These are phyloP conservation scores for Xylaria castorea DNA, from an alignment of 495 filamentous ascomycete genomes.

Conservation along the genomic window DNA sequence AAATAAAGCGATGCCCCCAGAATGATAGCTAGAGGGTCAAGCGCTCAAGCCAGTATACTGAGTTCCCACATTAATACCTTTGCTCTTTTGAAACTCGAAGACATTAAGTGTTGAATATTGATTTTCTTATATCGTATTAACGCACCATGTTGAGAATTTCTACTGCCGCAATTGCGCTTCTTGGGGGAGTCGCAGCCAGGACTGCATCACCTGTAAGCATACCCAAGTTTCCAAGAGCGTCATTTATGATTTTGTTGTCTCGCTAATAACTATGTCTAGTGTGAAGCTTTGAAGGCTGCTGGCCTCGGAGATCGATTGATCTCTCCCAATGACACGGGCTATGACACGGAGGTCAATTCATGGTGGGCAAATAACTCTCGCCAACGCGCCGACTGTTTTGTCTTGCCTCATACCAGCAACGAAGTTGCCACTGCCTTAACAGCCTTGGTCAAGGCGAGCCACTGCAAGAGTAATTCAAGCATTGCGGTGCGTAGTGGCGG, in stretches of 20 bases:
- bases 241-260: not conserved
- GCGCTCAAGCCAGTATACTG: not conserved
- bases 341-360: constrained; percentile 35
- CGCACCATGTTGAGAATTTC: constrained; percentile 5
- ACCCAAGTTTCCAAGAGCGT: not conserved
- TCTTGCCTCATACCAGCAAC: constrained; percentile 42
- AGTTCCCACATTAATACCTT: not conserved
- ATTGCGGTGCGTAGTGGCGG: constrained; percentile 60
- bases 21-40: not conserved
- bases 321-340: constrained; percentile 31
- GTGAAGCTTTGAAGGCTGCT: constrained; percentile 33
- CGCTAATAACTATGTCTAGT: constrained; percentile 23
- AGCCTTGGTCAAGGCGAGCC: constrained; percentile 34
- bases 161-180: not conserved
- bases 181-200: not conserved
- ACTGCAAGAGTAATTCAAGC: constrained; percentile 46
- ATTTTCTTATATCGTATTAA: not conserved
- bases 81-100: not conserved
- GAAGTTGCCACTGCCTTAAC: constrained; percentile 48
- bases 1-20: not conserved
- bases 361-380: constrained; percentile 56
- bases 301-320: constrained; percentile 37
- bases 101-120: not conserved
- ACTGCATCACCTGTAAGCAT: constrained; percentile 12
- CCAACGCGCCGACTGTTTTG: constrained; percentile 46